Evolutionary conservation across 495 filamentous ascomycete species (phyloP).

Genomic region (Pyrenopolyporus hunteri): DNA sequence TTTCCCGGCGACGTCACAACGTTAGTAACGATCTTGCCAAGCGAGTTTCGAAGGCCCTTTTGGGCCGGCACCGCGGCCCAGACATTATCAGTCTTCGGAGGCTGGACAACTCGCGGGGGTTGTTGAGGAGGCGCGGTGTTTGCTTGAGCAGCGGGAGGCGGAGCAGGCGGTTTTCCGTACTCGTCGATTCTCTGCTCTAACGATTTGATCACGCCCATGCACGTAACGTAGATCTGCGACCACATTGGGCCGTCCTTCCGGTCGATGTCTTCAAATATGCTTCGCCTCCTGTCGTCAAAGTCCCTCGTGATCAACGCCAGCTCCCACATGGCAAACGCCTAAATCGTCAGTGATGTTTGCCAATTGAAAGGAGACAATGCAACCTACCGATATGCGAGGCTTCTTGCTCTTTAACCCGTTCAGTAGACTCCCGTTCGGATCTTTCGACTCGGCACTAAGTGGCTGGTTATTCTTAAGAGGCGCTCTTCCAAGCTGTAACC

Average conservation of each 20-base stretch:
- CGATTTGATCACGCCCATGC: constrained; percentile 67
- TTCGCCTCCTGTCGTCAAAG: constrained; percentile 73
- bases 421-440: constrained; percentile 89
- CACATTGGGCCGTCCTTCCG: constrained; percentile 78
- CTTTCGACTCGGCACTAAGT: constrained; percentile 81
- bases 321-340: constrained; percentile 92
- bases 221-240: constrained; percentile 74
- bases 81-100: constrained; percentile 50
- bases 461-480: constrained; percentile 83
- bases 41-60: constrained; percentile 26
- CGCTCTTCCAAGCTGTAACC: constrained; percentile 74
- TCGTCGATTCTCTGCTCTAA: constrained; percentile 69
- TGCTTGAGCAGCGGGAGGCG: constrained; percentile 38
- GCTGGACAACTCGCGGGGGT: constrained; percentile 34
- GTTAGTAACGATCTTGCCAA: constrained; percentile 64
- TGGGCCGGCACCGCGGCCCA: constrained; percentile 17
- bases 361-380: background rate
- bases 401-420: constrained; percentile 82
- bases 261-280: constrained; percentile 88
- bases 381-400: constrained; percentile 53
- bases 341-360: constrained; percentile 35
- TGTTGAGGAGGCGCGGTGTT: constrained; percentile 36
- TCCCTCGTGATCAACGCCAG: constrained; percentile 76
- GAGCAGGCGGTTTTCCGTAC: constrained; percentile 57
- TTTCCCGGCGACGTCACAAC: constrained; percentile 66